phyloP scores from a whole-genome alignment of 1,284 basidiomycete genomes.

The Trametes polyzona region DNA sequence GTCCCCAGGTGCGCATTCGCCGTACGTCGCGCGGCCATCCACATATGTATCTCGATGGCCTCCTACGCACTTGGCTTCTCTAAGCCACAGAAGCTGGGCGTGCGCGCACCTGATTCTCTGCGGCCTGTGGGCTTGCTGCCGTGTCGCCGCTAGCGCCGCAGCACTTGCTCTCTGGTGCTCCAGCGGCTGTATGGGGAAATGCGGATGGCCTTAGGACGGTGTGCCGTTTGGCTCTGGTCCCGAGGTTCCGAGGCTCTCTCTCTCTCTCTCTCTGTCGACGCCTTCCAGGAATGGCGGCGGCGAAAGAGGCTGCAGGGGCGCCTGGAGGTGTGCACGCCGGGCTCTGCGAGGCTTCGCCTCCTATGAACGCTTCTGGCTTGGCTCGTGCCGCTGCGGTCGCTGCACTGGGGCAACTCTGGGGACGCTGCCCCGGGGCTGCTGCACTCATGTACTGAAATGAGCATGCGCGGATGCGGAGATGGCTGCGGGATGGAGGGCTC shows the following conservation, averaged over 20 bases:
- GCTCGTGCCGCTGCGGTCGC: background rate
- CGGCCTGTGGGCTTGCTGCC: too few relatives aligned
- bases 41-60: background rate
- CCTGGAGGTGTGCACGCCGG: background rate
- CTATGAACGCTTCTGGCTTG: constrained; percentile 8
- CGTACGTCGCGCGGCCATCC: background rate
- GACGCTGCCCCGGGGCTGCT: background rate
- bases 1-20: too few relatives aligned
- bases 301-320: background rate
- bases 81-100: background rate
- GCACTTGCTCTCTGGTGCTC: too few relatives aligned
- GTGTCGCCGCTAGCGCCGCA: too few relatives aligned
- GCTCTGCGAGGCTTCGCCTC: constrained; percentile 1
- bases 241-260: too few relatives aligned
- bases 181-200: too few relatives aligned
- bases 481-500: background rate
- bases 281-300: background rate
- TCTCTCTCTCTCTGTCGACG: background rate
- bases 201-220: too few relatives aligned
- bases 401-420: background rate
- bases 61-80: too few relatives aligned
- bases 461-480: background rate
- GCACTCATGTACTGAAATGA: background rate
- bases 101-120: background rate
- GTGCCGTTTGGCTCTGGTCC: too few relatives aligned